Evolutionary conservation across 352 stramenopile genomes (phyloP).

Genomic region (Globisporangium irregulare): DNA sequence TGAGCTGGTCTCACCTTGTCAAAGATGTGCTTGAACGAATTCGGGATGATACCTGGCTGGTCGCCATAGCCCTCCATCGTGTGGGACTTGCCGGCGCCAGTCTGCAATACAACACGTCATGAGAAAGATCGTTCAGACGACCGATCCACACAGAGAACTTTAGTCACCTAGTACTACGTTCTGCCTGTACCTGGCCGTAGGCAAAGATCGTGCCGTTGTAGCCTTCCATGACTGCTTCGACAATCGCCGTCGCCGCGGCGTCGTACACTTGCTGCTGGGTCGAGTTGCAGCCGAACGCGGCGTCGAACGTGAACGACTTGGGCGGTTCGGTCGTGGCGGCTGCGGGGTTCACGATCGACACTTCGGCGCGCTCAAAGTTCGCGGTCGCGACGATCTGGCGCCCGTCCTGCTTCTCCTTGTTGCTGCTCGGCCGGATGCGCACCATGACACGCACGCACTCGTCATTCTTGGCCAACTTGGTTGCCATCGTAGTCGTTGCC

Average conservation of each 20-base stretch:
- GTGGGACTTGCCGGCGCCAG: conserved; percentile 86
- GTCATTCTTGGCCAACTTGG: conserved; percentile 60
- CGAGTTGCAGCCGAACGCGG: conserved; percentile 87
- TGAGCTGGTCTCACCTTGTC: conserved; percentile 46
- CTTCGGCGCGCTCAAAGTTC: conserved; percentile 88
- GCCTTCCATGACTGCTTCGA: conserved; percentile 82
- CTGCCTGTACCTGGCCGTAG: conserved; percentile 70
- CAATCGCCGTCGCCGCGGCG: conserved; percentile 43
- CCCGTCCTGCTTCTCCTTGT: conserved; percentile 93
- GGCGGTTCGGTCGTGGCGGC: conserved; percentile 64
- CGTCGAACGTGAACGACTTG: conserved; percentile 85
- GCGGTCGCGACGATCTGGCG: conserved; percentile 77
- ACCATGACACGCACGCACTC: conserved; percentile 97
- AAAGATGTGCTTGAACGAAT: conserved; percentile 90
- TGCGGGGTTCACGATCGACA: conserved; percentile 87
- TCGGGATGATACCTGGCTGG: conserved; percentile 86
- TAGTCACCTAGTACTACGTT: neutral
- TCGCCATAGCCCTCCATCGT: conserved; percentile 86
- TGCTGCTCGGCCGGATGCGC: conserved; percentile 93
- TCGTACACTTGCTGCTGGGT: conserved; percentile 54
- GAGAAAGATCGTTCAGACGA: neutral
- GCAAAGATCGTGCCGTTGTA: conserved; percentile 88
- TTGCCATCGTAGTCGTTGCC: conserved; percentile 23
- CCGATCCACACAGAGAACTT: neutral
- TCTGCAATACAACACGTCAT: conserved; percentile 30